Conservation (phyloP, 192 early-diverging fungal species). For the Coemansia sp. region DNA sequence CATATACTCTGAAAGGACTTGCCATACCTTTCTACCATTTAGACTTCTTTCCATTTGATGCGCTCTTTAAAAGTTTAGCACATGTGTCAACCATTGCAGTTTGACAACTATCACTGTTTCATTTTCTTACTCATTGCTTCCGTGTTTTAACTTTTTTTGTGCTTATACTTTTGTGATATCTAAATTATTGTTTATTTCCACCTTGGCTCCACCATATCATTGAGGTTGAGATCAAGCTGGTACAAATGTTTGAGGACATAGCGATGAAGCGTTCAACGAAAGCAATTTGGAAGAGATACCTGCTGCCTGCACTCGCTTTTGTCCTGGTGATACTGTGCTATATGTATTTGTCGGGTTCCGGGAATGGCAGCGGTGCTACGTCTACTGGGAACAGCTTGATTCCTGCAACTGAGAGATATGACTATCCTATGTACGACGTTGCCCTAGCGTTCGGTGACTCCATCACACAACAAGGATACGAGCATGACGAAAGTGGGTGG, state of each 20-base stretch:
- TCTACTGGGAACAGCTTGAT: neutral
- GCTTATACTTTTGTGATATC: neutral
- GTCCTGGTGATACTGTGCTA: neutral
- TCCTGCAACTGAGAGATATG: neutral
- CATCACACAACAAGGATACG: slow-evolving; percentile 31
- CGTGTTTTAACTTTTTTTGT: too few relatives aligned
- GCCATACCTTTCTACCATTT: too few relatives aligned
- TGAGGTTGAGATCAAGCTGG: neutral
- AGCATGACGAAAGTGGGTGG: slow-evolving; percentile 52
- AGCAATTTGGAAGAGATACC: neutral
- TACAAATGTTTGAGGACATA: neutral
- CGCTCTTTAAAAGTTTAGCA: too few relatives aligned
- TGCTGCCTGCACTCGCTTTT: neutral
- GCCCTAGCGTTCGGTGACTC: slow-evolving; percentile 49
- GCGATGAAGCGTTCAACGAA: neutral
- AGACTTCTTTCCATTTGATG: too few relatives aligned
- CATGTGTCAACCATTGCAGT: too few relatives aligned
- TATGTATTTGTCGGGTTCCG: neutral
- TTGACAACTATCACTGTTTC: too few relatives aligned
- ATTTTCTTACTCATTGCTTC: too few relatives aligned
- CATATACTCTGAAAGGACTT: too few relatives aligned
- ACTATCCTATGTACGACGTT: slow-evolving; percentile 28
- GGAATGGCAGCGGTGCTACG: too few relatives aligned
- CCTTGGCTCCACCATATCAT: neutral
- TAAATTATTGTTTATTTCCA: too few relatives aligned